These are phyloP conservation scores for Xanthoconium stramineum DNA, from an alignment of 768 basidiomycete species.

Conservation along the genomic window DNA sequence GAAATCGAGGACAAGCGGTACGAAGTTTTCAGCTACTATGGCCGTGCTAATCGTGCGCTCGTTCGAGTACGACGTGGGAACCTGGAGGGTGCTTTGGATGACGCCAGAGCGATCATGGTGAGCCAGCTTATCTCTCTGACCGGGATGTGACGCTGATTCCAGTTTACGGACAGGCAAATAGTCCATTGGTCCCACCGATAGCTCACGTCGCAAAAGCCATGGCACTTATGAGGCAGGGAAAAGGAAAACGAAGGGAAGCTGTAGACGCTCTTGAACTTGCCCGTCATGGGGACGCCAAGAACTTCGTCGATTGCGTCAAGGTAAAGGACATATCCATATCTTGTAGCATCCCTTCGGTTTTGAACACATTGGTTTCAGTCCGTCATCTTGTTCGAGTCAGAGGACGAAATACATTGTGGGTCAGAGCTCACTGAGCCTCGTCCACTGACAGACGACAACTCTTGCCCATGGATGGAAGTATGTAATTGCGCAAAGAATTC, in stretches of 20 bases:
- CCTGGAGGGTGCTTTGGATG: conserved; percentile 4
- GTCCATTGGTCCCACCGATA: not conserved
- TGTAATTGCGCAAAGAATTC: not conserved
- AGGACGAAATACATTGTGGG: not conserved
- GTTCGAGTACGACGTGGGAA: conserved; percentile 7
- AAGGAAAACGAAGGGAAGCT: not conserved
- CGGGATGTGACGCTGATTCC: not conserved
- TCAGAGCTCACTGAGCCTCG: not conserved
- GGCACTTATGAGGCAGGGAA: not conserved
- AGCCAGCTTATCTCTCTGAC: not conserved
- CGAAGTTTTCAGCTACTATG: not conserved
- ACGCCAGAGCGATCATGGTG: conserved; percentile 1
- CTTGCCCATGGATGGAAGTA: not conserved
- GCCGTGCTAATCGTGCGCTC: conserved; percentile 14
- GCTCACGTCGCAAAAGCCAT: conserved; percentile 3
- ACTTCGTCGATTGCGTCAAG: conserved; percentile 7
- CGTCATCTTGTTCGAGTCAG: conserved; percentile 2
- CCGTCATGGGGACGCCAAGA: not conserved
- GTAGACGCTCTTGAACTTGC: not conserved
- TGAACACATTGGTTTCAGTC: not conserved
- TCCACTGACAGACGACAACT: not conserved
- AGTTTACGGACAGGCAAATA: not conserved
- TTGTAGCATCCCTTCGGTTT: no score
- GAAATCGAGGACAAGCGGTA: conserved; percentile 6
- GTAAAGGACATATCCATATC: not conserved